Evolutionary conservation across 2,329 filamentous ascomycete species (phyloP).

Genomic region (Rutstroemia sp.): DNA sequence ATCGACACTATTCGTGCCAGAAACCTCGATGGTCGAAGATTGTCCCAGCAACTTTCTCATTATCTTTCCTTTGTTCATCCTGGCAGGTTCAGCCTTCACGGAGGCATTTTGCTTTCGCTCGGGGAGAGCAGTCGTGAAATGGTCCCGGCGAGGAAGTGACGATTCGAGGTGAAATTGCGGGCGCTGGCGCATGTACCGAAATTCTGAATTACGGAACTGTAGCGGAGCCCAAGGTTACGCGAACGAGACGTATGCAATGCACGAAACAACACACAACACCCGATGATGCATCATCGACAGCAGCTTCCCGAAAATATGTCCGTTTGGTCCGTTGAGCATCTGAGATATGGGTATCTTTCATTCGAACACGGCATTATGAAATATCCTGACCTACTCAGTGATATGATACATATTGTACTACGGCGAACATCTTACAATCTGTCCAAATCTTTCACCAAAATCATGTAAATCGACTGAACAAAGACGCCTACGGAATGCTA

Average conservation of each 20-base stretch:
- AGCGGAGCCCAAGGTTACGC: neutral
- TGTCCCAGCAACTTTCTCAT: conserved; percentile 28
- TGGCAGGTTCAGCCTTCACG: conserved; percentile 17
- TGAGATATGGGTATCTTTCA: too few species aligned
- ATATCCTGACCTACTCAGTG: too few species aligned
- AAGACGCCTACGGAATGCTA: too few species aligned
- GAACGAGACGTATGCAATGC: neutral
- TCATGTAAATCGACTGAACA: too few species aligned
- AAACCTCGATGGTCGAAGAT: conserved; percentile 15
- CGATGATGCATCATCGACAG: neutral
- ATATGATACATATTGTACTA: too few species aligned
- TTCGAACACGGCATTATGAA: too few species aligned
- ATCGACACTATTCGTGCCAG: conserved; percentile 18
- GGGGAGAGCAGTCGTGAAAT: neutral
- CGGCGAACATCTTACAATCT: too few species aligned
- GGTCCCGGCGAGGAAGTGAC: neutral
- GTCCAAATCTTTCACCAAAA: too few species aligned
- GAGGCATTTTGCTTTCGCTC: conserved; percentile 17
- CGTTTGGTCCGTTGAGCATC: too few species aligned
- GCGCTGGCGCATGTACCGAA: neutral
- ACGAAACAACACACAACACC: neutral
- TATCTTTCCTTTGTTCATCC: conserved; percentile 28
- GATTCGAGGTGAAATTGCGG: neutral
- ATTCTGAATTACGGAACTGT: neutral
- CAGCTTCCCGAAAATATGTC: neutral